phyloP scores from a whole-genome alignment of 2,329 filamentous ascomycete genomes.

The Lasiodiplodia theobromae region DNA sequence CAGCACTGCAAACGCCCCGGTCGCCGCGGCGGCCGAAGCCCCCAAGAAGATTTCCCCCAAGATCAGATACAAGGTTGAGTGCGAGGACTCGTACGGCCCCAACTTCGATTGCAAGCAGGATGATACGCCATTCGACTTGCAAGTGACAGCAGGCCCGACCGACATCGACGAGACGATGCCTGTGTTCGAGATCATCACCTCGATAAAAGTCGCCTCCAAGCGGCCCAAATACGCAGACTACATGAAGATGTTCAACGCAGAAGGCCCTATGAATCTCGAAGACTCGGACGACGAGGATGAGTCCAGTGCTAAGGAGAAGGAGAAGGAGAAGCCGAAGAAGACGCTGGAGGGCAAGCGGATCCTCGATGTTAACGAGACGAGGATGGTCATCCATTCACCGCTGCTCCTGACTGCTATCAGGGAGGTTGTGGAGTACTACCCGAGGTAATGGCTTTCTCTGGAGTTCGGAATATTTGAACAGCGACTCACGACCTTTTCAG shows the following conservation, averaged over 20 bases:
- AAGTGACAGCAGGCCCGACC: not conserved
- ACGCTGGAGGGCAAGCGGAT: constrained; percentile 22
- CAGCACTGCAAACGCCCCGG: not conserved
- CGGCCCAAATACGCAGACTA: constrained; percentile 11
- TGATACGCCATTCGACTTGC: constrained; percentile 16
- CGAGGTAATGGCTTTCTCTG: not conserved
- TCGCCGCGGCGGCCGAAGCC: not conserved
- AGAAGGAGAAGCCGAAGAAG: not conserved
- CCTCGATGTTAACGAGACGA: constrained; percentile 1
- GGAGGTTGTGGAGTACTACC: constrained; percentile 24
- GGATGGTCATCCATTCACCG: constrained; percentile 21
- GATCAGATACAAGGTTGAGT: constrained; percentile 26
- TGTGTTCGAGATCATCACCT: constrained; percentile 24
- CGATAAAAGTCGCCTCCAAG: constrained; percentile 3
- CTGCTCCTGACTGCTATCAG: constrained; percentile 17
- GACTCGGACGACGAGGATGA: not conserved
- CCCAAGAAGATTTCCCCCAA: not conserved
- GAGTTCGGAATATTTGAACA: not conserved
- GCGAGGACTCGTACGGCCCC: constrained; percentile 21
- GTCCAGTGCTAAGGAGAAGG: not conserved
- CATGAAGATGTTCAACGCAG: not conserved
- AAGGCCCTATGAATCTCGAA: not conserved
- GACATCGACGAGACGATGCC: not conserved
- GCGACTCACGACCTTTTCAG: not conserved
- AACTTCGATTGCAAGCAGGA: constrained; percentile 22